Percentiles rank a stretch among this genome's conserved stretches.
Evolutionary conservation across 345 rosid genomes (phyloP).

Genomic region (Corchorus olitorius): DNA sequence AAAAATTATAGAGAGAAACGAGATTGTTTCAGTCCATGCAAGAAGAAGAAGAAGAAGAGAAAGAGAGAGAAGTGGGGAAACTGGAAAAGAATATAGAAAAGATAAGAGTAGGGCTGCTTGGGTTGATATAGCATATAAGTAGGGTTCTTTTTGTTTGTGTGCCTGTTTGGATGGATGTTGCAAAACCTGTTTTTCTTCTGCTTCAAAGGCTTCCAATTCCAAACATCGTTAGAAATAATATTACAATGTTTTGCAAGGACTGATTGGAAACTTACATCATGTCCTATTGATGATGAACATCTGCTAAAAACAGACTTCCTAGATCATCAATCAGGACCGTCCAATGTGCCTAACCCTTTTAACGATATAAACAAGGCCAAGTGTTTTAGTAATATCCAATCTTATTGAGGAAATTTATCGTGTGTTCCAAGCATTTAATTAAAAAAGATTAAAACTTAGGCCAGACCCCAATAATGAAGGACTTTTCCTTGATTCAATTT

Average conservation of each 20-base stretch:
- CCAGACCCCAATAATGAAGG: neutral
- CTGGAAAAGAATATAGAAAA: slow-evolving; percentile 10
- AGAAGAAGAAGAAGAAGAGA: neutral
- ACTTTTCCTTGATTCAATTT: neutral
- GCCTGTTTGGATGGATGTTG: neutral
- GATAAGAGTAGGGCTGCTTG: neutral
- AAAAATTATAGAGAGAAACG: neutral
- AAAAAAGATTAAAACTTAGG: neutral
- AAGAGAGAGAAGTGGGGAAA: neutral
- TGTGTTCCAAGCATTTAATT: neutral
- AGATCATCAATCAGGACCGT: slow-evolving; percentile 28
- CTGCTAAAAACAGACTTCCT: neutral
- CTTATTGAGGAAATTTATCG: neutral
- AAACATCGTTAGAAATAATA: neutral
- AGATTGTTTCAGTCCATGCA: slow-evolving; percentile 16
- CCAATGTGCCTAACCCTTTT: slow-evolving; percentile 1
- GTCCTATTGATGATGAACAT: neutral
- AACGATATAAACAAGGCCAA: slow-evolving; percentile 21
- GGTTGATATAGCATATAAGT: slow-evolving; percentile 14
- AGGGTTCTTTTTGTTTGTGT: slow-evolving; percentile 12
- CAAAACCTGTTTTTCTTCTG: neutral
- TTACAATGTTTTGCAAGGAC: neutral
- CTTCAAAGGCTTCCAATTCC: neutral
- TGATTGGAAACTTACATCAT: slow-evolving; percentile 10
- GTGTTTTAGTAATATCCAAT: slow-evolving; percentile 8